A percentile compares a stretch with the other conserved stretches of the same genome.
Conservation (phyloP, 2,329 filamentous ascomycete genomes). For the Cercospora brassicicola region DNA sequence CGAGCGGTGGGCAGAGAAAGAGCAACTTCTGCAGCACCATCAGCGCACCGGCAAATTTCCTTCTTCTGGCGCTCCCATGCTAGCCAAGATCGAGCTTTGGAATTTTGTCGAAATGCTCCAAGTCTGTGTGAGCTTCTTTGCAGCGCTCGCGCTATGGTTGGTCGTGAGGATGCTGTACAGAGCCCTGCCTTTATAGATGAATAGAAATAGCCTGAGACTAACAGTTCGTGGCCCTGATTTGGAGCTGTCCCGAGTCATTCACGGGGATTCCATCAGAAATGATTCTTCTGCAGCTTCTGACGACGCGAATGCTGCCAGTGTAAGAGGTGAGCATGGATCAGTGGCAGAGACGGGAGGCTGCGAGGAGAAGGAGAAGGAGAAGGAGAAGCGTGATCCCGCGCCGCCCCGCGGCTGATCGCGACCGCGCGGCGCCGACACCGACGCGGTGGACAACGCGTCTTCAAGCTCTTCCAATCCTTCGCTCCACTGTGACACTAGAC, state of each 20-base stretch:
- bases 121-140: slow-evolving; percentile 39
- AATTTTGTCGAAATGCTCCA: slow-evolving; percentile 45
- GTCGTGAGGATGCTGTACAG: neutral
- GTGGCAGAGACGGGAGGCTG: too few species aligned
- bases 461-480: neutral
- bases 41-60: slow-evolving; percentile 75
- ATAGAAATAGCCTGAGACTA: neutral
- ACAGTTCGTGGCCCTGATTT: neutral
- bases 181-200: neutral
- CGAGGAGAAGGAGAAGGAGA: too few species aligned
- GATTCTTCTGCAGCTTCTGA: neutral
- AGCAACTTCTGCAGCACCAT: slow-evolving; percentile 79
- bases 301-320: neutral
- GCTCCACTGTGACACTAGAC: neutral
- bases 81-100: slow-evolving; percentile 45
- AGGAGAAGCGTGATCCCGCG: too few species aligned
- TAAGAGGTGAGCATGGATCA: too few species aligned
- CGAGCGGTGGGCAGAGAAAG: slow-evolving; percentile 87
- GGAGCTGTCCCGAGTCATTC: neutral
- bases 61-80: slow-evolving; percentile 40
- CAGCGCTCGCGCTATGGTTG: neutral
- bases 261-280: neutral
- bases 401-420: too few species aligned
- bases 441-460: too few species aligned
- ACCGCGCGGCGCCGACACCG: too few species aligned